Conservation (phyloP, 2,329 filamentous ascomycete species). For the Penicillium palitans region DNA sequence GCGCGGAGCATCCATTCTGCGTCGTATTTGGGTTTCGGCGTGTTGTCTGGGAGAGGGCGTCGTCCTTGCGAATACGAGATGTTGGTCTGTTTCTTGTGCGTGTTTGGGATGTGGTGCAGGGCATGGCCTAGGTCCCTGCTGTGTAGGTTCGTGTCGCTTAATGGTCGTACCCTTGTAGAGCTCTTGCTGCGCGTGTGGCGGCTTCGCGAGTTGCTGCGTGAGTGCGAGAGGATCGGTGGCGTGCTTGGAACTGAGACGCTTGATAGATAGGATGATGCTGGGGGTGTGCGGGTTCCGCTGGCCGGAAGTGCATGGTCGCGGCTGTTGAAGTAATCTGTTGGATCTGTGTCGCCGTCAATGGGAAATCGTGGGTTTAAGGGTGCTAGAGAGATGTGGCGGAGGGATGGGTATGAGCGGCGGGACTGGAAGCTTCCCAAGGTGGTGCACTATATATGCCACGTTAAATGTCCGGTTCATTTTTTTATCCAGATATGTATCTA, state of each 20-base stretch:
- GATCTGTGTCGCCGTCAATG: constrained; percentile 49
- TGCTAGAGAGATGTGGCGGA: constrained; percentile 61
- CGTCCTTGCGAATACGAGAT: constrained; percentile 3
- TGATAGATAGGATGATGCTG: constrained; percentile 41
- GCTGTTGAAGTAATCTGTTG: constrained; percentile 36
- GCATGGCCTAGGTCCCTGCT: constrained; percentile 29
- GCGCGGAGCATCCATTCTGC: constrained; percentile 63
- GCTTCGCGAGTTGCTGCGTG: constrained; percentile 41
- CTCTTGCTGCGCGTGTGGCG: constrained; percentile 38
- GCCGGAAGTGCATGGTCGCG: constrained; percentile 23
- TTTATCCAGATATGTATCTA: background rate
- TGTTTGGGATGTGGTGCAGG: constrained; percentile 21
- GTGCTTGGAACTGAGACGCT: constrained; percentile 46
- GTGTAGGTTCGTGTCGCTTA: constrained; percentile 40
- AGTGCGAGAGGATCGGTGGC: constrained; percentile 45
- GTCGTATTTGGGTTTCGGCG: constrained; percentile 29
- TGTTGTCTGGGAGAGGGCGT: constrained; percentile 9
- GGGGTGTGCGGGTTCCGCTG: constrained; percentile 36
- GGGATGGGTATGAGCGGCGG: constrained; percentile 60
- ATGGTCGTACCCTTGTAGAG: constrained; percentile 31
- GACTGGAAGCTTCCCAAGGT: constrained; percentile 37
- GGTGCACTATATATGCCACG: constrained; percentile 20
- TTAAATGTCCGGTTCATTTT: background rate
- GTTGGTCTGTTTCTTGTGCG: constrained; percentile 10
- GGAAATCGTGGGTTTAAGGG: constrained; percentile 58